Conservation (phyloP, 768 basidiomycete species). For the Coprinopsis sp. region DNA sequence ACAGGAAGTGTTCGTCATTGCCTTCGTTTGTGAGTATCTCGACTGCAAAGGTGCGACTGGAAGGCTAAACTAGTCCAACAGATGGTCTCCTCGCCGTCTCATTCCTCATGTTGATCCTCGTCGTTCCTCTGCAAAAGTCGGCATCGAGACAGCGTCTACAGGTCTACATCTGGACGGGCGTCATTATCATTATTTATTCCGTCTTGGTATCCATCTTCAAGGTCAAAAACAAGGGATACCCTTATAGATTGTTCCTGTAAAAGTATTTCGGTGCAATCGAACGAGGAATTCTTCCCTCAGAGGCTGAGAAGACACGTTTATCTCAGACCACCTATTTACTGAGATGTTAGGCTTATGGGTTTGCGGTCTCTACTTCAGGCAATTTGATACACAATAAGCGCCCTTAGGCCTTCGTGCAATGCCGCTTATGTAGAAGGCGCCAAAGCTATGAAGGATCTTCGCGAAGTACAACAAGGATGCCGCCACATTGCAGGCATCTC, state of each 20-base stretch:
- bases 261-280: no score
- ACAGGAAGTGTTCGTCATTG: constrained; percentile 86
- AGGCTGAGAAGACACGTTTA: no score
- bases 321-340: no score
- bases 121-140: constrained; percentile 74
- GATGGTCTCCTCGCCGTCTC: constrained; percentile 80
- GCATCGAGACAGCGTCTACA: constrained; percentile 76
- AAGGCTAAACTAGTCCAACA: constrained; percentile 37
- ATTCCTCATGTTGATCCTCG: constrained; percentile 75
- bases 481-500: no score
- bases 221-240: constrained; percentile 87
- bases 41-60: no score
- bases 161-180: constrained; percentile 83
- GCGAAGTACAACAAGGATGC: no score
- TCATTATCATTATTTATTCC: constrained; percentile 82
- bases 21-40: constrained; percentile 69
- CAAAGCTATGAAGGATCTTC: no score
- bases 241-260: constrained; percentile 73
- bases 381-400: no score
- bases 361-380: no score
- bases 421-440: constrained; percentile 2
- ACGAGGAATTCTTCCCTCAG: no score
- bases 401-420: background rate
- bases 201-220: constrained; percentile 83
- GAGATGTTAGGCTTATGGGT: no score